Conservation (phyloP, 2,329 filamentous ascomycete genomes). For the Ophiosphaerella herpotricha region DNA sequence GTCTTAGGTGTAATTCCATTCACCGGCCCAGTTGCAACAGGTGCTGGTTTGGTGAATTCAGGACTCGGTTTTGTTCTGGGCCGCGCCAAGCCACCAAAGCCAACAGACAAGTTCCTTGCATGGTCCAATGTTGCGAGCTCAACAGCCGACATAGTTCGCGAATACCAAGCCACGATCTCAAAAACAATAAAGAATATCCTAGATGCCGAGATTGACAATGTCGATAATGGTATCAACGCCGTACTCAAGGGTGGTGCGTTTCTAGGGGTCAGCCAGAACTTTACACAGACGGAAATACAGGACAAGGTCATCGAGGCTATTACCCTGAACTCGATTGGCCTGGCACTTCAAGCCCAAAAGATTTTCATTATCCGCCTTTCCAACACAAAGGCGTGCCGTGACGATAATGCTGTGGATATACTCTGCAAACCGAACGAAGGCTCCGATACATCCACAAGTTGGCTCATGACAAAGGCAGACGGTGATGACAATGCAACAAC, state of each 20-base stretch:
- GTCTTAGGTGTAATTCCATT: conserved; percentile 3
- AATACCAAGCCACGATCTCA: conserved; percentile 4
- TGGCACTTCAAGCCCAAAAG: conserved; percentile 5
- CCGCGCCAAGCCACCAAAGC: conserved; percentile 1
- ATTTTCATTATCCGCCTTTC: conserved; percentile 2
- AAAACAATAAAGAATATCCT: background rate
- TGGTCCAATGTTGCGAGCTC: conserved; percentile 8
- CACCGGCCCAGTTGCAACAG: background rate
- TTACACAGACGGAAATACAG: conserved; percentile 9
- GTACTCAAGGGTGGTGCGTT: conserved; percentile 6
- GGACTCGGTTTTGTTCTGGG: background rate
- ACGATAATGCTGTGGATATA: background rate
- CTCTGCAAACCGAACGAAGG: background rate
- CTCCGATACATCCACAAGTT: background rate
- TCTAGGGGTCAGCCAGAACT: conserved; percentile 10
- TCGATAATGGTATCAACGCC: conserved; percentile 1
- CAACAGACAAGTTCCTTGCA: conserved; percentile 4
- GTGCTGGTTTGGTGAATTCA: background rate
- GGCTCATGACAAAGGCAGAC: background rate
- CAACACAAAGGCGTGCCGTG: background rate
- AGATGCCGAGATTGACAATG: conserved; percentile 2
- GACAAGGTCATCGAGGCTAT: background rate
- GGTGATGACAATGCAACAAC: background rate
- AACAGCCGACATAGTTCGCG: conserved; percentile 1
- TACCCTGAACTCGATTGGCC: conserved; percentile 4